Evolutionary conservation across 306 rosid genomes (phyloP).

Genomic region (Pyrus pyrifolia): DNA sequence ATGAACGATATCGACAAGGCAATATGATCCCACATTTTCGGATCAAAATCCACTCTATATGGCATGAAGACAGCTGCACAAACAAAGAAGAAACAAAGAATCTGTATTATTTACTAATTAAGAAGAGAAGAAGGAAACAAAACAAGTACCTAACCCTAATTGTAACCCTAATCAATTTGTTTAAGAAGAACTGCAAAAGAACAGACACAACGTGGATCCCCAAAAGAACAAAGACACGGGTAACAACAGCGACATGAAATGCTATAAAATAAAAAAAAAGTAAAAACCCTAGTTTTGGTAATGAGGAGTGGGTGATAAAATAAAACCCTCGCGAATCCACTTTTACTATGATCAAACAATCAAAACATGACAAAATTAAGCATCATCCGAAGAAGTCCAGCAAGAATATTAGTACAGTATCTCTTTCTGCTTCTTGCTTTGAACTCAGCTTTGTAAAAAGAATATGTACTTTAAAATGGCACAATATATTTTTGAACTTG

Average conservation of each 20-base stretch:
- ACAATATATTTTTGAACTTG: background rate
- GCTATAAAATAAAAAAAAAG: background rate
- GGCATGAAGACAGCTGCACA: background rate
- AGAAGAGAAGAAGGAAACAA: background rate
- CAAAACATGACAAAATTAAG: constrained; percentile 30
- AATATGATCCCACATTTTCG: background rate
- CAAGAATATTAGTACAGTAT: background rate
- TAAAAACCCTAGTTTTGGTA: background rate
- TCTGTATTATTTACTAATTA: background rate
- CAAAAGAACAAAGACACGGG: background rate
- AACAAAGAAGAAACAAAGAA: background rate
- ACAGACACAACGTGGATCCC: constrained; percentile 1
- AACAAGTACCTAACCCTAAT: background rate
- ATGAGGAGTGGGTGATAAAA: no score
- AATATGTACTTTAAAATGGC: background rate
- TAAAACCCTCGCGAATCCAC: constrained; percentile 11
- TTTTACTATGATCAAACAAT: constrained; percentile 22
- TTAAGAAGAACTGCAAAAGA: background rate
- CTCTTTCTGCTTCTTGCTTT: background rate
- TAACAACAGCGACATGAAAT: background rate
- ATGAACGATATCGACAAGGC: background rate
- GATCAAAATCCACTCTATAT: background rate
- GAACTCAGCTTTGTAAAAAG: background rate
- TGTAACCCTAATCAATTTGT: background rate
- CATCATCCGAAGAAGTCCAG: constrained; percentile 7